phyloP scores from a whole-genome alignment of 2,329 filamentous ascomycete species.

The Colletotrichum liriopes region DNA sequence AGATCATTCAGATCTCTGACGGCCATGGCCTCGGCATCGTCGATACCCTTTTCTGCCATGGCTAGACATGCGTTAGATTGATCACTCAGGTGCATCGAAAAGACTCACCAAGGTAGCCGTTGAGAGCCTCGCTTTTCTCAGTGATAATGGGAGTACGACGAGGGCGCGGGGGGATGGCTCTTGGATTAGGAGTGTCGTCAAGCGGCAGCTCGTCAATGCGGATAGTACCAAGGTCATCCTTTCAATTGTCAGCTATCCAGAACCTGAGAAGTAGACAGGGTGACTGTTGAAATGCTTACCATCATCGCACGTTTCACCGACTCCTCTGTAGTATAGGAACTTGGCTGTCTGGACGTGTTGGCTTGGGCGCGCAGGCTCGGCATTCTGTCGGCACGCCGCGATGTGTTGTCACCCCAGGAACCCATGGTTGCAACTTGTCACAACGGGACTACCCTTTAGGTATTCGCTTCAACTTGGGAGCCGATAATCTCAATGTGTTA shows the following conservation, averaged over 20 bases:
- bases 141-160: slow-evolving; percentile 2
- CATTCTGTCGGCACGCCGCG: slow-evolving; percentile 30
- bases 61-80: slow-evolving; percentile 26
- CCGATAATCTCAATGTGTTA: neutral
- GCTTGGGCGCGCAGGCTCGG: slow-evolving; percentile 13
- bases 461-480: neutral
- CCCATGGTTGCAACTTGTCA: slow-evolving; percentile 14
- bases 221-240: slow-evolving; percentile 51
- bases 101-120: slow-evolving; percentile 17
- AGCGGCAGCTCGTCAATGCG: slow-evolving; percentile 48
- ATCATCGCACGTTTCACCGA: slow-evolving; percentile 21
- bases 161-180: neutral
- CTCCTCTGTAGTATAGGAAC: neutral
- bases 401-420: slow-evolving; percentile 16
- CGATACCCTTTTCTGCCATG: slow-evolving; percentile 47
- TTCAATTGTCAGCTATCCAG: neutral
- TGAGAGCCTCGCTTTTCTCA: slow-evolving; percentile 19
- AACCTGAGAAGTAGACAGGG: neutral
- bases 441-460: too few relatives aligned
- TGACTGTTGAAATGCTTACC: neutral
- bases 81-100: neutral
- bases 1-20: slow-evolving; percentile 48
- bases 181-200: slow-evolving; percentile 41
- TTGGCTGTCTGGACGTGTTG: neutral
- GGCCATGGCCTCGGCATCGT: slow-evolving; percentile 50